Base-by-base conservation (phyloP, 2,329 filamentous ascomycete genomes). In the Alternaria brassicae region DNA sequence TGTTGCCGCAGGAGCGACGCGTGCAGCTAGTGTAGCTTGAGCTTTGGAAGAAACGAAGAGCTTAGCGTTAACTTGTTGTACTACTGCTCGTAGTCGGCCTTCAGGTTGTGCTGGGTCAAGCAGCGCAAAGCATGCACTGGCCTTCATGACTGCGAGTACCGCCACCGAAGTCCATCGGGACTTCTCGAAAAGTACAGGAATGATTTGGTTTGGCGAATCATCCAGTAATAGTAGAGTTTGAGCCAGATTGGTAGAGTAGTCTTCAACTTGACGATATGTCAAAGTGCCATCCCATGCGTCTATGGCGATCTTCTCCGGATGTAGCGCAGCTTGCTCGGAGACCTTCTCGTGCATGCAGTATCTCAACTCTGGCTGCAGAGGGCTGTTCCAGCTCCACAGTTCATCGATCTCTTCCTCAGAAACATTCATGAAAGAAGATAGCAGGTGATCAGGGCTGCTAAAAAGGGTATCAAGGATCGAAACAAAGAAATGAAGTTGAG, bases 301-400 rank as follows among this genome's bases (percentile, higher is more conserved):
- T 13, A 80, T 71, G 7, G 78, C 79, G 4, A 68, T 67, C 53
- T 79, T 78, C 3, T 77, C 66, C 0, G 77, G 75, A 13, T 72
- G 61, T 10, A 66, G 60, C 39, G 61, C 60, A 13, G 77, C 77
- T 67, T 74, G 79, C 52, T 81, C 70, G 4, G 78, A 69, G 15
- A 85, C 70, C 55, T 83, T 75, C 1, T 82, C 80, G 60, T 84
- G 81, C 75, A 82, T 82, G 66, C 82, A 83, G 37, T 76, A 78
- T 34, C 77, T 71, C 53, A 80, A 73, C 1, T 76, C 75, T 2
- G 80, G 78, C 19, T 82, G 82, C 2, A 84, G 60, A 2, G 74
- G 59, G 27, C 80, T 71, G 44, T 84, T 84, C 80, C 82, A 83
- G 3, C 69, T 68, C 83, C 83, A 84, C 41, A 84, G 77, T 21